Evolutionary conservation across 2,329 filamentous ascomycete species (phyloP), one percentile per base, ranked within the genome.

Genomic region (Epicoccum sorghinum): DNA sequence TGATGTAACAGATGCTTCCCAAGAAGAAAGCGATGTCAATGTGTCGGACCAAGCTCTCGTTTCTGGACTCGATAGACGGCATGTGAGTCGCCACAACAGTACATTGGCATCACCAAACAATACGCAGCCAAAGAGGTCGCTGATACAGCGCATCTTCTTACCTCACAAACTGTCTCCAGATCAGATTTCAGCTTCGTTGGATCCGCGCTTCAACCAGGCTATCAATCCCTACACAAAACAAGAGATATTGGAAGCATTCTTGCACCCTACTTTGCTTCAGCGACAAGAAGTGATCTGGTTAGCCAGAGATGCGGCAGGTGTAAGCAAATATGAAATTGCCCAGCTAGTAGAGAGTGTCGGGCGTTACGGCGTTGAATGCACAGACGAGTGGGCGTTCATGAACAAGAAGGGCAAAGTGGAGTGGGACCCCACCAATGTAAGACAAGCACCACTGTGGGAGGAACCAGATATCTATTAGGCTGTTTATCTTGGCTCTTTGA

Each of bases 171-270:
- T 52, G 3, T 57, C 60, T 2, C 51, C 47, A 2, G 52, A 44
- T 24, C 40, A 55, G 27, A 47, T 62, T 2, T 59, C 60, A 7
- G 51, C 58, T 7, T 57, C 52, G 5, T 14, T 62, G 9, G 45
- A 33, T 10, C 23, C 55, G 6, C 45, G 51, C 3, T 61, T 62
- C 39, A 35, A 54, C 18, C 38, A 55, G 3, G 42, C 53, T 1
- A 55, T 60, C 3, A 55, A 51, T 22, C 25, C 50, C 10, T 61
- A 61, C 8, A 51, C 52, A 1, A 36, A 51, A 39, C 42, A 59
- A 39, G 60, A 62, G 12, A 58, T 58, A 1, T 32, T 58, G 3
- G 58, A 61, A 40, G 56, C 60, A 24, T 62, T 54, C 32, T 38
- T 62, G 32, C 60, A 62, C 30, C 60, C 60, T 13, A 53, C 55